phyloP scores from a whole-genome alignment of 2,329 filamentous ascomycete species.

The Trichoderma sp. region DNA sequence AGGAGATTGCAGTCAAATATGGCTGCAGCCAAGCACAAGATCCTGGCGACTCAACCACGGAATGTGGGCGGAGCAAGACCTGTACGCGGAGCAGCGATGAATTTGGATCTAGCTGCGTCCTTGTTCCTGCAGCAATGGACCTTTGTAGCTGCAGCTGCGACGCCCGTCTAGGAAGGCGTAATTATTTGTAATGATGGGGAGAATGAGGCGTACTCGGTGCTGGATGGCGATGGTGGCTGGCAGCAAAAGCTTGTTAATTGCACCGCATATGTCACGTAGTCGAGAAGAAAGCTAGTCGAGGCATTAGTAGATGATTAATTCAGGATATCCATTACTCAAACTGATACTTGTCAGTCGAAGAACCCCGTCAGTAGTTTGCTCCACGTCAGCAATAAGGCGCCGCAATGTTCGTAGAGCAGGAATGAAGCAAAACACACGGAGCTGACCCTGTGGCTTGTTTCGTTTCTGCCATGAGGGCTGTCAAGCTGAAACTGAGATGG shows the following conservation, averaged over 20 bases:
- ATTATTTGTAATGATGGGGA: not conserved
- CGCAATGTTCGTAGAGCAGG: not conserved
- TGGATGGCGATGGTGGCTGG: not conserved
- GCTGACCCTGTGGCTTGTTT: not conserved
- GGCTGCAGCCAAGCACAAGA: not conserved
- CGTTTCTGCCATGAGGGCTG: not conserved
- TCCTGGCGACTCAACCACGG: not conserved
- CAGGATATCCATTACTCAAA: not conserved
- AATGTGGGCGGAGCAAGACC: not conserved
- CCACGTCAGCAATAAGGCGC: slow-evolving; percentile 17
- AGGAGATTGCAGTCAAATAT: not conserved
- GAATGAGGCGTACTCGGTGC: not conserved
- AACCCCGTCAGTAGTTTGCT: not conserved
- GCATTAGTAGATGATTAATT: not conserved
- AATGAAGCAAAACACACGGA: not conserved
- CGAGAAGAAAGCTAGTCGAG: not conserved
- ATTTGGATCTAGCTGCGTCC: not conserved
- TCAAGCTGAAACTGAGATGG: slow-evolving; percentile 8
- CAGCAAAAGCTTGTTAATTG: not conserved
- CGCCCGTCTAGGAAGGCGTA: not conserved
- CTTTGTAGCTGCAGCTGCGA: not conserved
- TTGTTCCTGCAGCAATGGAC: slow-evolving; percentile 8
- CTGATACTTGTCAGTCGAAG: not conserved
- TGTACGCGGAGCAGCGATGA: slow-evolving; percentile 4
- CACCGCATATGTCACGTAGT: not conserved